Percentiles rank a stretch among this genome's conserved stretches.
Conservation (phyloP, 2,329 filamentous ascomycete species). For the Diaporthe batatas region DNA sequence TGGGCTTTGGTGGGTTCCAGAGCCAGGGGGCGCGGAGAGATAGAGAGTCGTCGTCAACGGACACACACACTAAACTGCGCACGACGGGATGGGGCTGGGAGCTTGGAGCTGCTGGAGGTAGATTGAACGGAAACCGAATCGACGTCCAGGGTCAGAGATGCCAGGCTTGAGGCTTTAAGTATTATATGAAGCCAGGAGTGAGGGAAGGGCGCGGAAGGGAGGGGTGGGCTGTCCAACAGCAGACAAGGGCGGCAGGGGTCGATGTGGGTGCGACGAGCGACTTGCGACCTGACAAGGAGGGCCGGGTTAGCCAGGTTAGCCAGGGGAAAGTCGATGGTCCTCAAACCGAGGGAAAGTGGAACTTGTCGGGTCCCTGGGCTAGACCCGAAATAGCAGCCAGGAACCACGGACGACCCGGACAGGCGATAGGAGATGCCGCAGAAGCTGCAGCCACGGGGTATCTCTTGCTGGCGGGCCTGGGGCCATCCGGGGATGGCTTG, state of each 20-base stretch:
- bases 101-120: constrained; percentile 33
- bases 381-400: constrained; percentile 28
- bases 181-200: constrained; percentile 39
- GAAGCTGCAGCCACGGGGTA: constrained; percentile 31
- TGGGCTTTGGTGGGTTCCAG: constrained; percentile 32
- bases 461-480: constrained; percentile 21
- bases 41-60: constrained; percentile 36
- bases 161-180: constrained; percentile 39
- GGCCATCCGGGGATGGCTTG: constrained; percentile 25
- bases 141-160: constrained; percentile 1
- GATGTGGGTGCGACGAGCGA: constrained; percentile 22
- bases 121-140: constrained; percentile 18
- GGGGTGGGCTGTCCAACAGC: constrained; percentile 34
- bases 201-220: constrained; percentile 22
- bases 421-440: constrained; percentile 32
- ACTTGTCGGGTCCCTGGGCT: constrained; percentile 16
- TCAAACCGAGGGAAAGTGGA: constrained; percentile 38
- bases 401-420: constrained; percentile 34
- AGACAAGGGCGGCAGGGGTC: constrained; percentile 32
- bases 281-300: constrained; percentile 37
- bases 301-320: background rate
- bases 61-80: constrained; percentile 35
- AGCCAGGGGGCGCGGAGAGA: constrained; percentile 41
- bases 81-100: constrained; percentile 34
- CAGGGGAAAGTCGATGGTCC: constrained; percentile 35